Percentiles rank a stretch among this genome's conserved stretches.
phyloP scores from a whole-genome alignment of 2,329 filamentous ascomycete genomes.

The Mycosphaerelloides madeirae region DNA sequence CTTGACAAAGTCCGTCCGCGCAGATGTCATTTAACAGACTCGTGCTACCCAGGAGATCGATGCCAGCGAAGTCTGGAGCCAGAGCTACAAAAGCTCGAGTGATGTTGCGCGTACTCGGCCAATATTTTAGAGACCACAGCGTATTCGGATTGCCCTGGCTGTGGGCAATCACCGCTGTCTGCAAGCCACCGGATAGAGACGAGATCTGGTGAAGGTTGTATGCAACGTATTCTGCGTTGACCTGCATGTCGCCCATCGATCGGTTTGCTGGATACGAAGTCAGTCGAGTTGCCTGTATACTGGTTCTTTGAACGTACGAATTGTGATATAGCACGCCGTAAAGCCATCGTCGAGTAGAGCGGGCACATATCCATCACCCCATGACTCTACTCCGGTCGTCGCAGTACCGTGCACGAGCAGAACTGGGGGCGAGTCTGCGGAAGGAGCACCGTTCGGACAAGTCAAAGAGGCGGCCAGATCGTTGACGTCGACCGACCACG shows the following conservation, averaged over 20 bases:
- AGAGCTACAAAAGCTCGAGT: conserved; percentile 26
- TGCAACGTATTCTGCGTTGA: conserved; percentile 29
- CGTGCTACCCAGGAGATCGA: conserved; percentile 21
- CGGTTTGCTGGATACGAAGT: conserved; percentile 16
- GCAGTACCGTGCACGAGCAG: conserved; percentile 30
- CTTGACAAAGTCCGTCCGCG: conserved; percentile 24
- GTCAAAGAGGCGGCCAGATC: conserved; percentile 25
- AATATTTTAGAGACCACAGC: conserved; percentile 31
- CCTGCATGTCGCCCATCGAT: conserved; percentile 31
- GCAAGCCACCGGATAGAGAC: conserved; percentile 21
- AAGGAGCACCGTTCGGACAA: conserved; percentile 28
- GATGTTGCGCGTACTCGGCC: conserved; percentile 26
- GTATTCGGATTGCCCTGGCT: conserved; percentile 29
- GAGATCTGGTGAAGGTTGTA: conserved; percentile 29
- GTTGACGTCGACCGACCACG: conserved; percentile 22
- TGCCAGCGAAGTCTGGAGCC: conserved; percentile 27
- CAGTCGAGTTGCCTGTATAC: background rate
- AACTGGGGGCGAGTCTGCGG: conserved; percentile 21
- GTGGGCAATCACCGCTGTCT: conserved; percentile 27
- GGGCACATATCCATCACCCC: conserved; percentile 28
- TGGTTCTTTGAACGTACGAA: conserved; percentile 17
- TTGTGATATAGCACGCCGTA: conserved; percentile 29
- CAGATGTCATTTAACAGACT: conserved; percentile 22
- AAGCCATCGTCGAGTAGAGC: conserved; percentile 26
- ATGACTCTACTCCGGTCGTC: conserved; percentile 26